These are phyloP conservation scores for Daldinia bambusicola DNA, from an alignment of 495 filamentous ascomycete genomes.

Conservation along the genomic window DNA sequence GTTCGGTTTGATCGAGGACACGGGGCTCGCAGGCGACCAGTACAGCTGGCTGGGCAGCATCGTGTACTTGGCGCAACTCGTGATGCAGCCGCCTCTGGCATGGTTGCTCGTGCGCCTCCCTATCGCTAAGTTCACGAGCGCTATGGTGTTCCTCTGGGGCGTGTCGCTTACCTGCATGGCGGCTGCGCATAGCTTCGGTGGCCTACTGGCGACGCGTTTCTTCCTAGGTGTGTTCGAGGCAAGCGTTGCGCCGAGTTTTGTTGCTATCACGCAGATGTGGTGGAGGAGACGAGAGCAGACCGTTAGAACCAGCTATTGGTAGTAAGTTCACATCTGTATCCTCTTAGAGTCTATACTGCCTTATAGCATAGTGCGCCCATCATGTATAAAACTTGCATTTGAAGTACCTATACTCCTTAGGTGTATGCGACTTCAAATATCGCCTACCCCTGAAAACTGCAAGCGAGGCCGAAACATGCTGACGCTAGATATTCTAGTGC, in stretches of 20 bases:
- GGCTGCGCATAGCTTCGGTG: conserved; percentile 49
- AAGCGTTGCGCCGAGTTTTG: conserved; percentile 62
- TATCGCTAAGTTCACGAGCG: conserved; percentile 45
- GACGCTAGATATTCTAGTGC: conserved; percentile 55
- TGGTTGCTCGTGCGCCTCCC: conserved; percentile 53
- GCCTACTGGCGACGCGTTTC: conserved; percentile 47
- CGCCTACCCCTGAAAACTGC: background rate
- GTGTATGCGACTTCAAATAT: background rate
- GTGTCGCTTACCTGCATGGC: conserved; percentile 42
- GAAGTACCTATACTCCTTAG: background rate
- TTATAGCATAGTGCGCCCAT: background rate
- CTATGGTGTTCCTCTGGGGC: conserved; percentile 46
- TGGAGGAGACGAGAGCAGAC: conserved; percentile 69
- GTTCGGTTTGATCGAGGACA: conserved; percentile 43
- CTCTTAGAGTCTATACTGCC: background rate
- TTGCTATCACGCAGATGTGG: conserved; percentile 72
- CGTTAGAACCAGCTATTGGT: conserved; percentile 67
- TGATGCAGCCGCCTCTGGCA: conserved; percentile 44
- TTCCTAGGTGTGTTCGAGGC: conserved; percentile 50
- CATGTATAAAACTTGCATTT: background rate
- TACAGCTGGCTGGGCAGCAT: conserved; percentile 48
- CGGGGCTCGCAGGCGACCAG: conserved; percentile 39
- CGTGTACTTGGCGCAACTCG: conserved; percentile 46
- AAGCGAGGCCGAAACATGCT: conserved; percentile 43
- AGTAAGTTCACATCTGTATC: conserved; percentile 43